Evolutionary conservation across 495 filamentous ascomycete genomes (phyloP), one percentile per base, ranked within the genome.

Genomic region (Hypoxylon perforatum): DNA sequence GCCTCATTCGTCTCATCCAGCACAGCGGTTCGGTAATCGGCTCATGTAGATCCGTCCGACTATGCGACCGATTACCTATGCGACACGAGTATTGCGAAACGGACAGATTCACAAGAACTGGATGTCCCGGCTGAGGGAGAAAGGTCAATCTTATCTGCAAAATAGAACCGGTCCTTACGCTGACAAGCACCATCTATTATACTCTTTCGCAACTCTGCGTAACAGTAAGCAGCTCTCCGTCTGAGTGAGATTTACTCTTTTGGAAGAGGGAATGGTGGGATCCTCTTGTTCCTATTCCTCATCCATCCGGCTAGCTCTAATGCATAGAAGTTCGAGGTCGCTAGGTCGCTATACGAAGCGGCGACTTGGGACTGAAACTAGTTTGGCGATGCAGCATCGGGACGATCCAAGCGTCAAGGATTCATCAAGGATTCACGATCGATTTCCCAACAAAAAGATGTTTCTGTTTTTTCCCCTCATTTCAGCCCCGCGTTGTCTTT

Each of bases 401-500:
- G 28, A 35, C 50, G 38, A 55, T 64, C 54, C n/a, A n/a, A n/a
- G n/a, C n/a, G n/a, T n/a, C n/a, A n/a, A 55, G 52, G 47, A n/a
- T n/a, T n/a, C 23, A 33, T 54, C 33, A 36, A 51, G 39, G 19
- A 46, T 59, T 47, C 63, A 35, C 60, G 61, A 61, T 69, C 55
- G 57, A 61, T 61, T 65, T 70, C 67, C 67, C 67, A 70, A 70
- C 67, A 70, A 70, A 70, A 65, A 39, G 23, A 22, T 38, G 5
- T 52, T 9, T 41, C 4, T 21, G 8, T 12, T 45, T 12, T 45
- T 54, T 38, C 60, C 61, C 59, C 60, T 49, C 49, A 38, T 44
- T 23, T 11, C 47, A 51, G 46, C 61, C 57, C 67, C 61, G 62
- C 67, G 48, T 53, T 55, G 38, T 30, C 0, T 18, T 12, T 28